Evolutionary conservation across 106 monocot species (phyloP), one percentile per base, ranked within the genome.

Genomic region (Ottelia alismoides): DNA sequence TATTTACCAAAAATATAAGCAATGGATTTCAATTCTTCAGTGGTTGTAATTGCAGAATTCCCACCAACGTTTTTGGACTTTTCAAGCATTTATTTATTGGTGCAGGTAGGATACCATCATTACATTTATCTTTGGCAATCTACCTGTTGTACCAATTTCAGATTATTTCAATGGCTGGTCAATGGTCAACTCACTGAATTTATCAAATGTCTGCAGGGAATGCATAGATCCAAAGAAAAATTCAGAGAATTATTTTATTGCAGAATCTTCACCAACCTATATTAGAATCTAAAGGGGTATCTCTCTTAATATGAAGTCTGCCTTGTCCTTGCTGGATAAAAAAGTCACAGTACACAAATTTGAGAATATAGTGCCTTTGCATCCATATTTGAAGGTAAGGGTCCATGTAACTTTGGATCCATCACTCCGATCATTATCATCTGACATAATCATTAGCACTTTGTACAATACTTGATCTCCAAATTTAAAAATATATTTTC

Each of bases 101-200:
- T 16, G 66, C 53, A 72, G 82, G 90, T 11, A 55, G 25, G 28
- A 98, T 52, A 48, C 76, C 74, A 60, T 75, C 70, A 57, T 68
- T 59, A 61, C 65, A 69, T 19, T 51, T 45, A 77, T 98, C 89
- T 58, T 98, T 89, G 12, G 90, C 70, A 45, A 98, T 75, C 65
- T 82, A 76, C 23, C 85, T 89, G 40, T 85, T 69, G 31, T 98
- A 98, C 96, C 89, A 98, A 49, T 62, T 79, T 63, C 76, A 66
- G 23, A 90, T 56, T 11, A 70, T 64, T 62, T 89, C 89, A 46
- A 82, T 49, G 20, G 82, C 85, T 56, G 85, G 72, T 79, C 89
- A 62, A 56, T 65, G 52, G 66, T 64, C 54, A 67, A 51, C 31
- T 66, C 70, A 3, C 51, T 25, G 27, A 73, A 40, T 49, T 69